A percentile compares a stretch with the other conserved stretches of the same genome.
phyloP scores from a whole-genome alignment of 2,329 filamentous ascomycete genomes.

The Laburnicola sp. region DNA sequence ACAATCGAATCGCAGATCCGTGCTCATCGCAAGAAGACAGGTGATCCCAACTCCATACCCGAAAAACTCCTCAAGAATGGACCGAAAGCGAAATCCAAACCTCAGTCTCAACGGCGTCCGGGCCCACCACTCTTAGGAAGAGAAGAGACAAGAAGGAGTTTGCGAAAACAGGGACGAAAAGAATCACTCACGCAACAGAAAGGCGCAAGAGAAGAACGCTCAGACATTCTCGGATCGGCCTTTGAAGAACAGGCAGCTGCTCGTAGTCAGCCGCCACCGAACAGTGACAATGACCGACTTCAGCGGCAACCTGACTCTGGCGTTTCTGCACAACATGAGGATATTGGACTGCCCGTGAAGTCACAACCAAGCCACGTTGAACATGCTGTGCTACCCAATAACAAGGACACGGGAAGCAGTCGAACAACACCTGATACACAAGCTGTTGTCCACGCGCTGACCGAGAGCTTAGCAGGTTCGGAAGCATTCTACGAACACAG shows the following conservation, averaged over 20 bases:
- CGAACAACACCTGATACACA: neutral
- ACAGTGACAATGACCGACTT: neutral
- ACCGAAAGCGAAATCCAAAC: neutral
- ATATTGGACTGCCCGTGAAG: too few relatives aligned
- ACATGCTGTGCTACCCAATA: too few relatives aligned
- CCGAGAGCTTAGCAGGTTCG: neutral
- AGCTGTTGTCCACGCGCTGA: neutral
- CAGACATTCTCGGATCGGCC: too few relatives aligned
- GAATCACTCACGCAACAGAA: constrained; percentile 4
- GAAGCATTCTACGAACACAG: neutral
- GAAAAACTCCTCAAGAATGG: constrained; percentile 19
- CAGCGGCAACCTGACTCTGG: too few relatives aligned
- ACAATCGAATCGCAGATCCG: constrained; percentile 31
- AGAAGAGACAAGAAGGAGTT: constrained; percentile 30
- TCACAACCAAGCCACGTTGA: too few relatives aligned
- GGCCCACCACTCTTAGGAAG: constrained; percentile 28
- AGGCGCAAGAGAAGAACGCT: too few relatives aligned
- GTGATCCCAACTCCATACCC: constrained; percentile 25
- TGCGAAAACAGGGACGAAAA: constrained; percentile 17
- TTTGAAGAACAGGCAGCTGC: too few relatives aligned
- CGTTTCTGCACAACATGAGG: too few relatives aligned
- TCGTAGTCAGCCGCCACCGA: too few relatives aligned
- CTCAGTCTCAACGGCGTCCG: neutral
- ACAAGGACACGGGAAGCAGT: neutral
- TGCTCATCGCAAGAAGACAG: constrained; percentile 28